Percentiles rank a stretch among this genome's conserved stretches.
phyloP scores from a whole-genome alignment of 108 stramenopile species.

The Pseudonitzschia pungens region DNA sequence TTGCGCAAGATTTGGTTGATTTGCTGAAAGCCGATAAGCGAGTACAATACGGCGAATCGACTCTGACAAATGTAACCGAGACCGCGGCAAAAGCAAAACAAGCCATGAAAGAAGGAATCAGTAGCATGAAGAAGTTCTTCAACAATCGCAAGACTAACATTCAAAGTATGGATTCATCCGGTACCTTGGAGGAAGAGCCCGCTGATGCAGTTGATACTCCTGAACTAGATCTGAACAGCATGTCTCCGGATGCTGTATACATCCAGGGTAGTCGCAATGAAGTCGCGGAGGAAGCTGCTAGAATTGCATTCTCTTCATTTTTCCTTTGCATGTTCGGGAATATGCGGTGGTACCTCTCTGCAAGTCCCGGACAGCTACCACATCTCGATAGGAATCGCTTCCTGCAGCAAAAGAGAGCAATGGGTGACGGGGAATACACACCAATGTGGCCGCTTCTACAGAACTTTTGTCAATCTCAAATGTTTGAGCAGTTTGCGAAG shows the following conservation, averaged over 20 bases:
- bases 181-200: constrained; percentile 5
- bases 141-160: constrained; percentile 39
- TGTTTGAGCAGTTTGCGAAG: constrained; percentile 77
- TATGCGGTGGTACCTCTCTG: constrained; percentile 72
- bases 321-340: constrained; percentile 78
- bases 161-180: constrained; percentile 33
- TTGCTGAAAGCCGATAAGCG: constrained; percentile 75
- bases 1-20: constrained; percentile 76
- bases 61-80: constrained; percentile 43
- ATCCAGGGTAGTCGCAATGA: constrained; percentile 72
- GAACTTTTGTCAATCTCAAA: constrained; percentile 72
- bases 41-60: constrained; percentile 52
- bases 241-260: constrained; percentile 49
- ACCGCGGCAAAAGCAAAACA: constrained; percentile 62
- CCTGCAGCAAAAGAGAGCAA: constrained; percentile 65
- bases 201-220: constrained; percentile 9
- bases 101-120: constrained; percentile 45
- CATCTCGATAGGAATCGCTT: constrained; percentile 70
- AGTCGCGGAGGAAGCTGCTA: constrained; percentile 68
- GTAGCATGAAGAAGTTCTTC: constrained; percentile 34
- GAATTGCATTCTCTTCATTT: constrained; percentile 76
- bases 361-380: constrained; percentile 45
- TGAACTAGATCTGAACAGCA: constrained; percentile 27
- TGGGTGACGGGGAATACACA: constrained; percentile 71
- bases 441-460: constrained; percentile 69